Evolutionary conservation across 2,329 filamentous ascomycete species (phyloP).

Genomic region (Neofusicoccum cordaticola): DNA sequence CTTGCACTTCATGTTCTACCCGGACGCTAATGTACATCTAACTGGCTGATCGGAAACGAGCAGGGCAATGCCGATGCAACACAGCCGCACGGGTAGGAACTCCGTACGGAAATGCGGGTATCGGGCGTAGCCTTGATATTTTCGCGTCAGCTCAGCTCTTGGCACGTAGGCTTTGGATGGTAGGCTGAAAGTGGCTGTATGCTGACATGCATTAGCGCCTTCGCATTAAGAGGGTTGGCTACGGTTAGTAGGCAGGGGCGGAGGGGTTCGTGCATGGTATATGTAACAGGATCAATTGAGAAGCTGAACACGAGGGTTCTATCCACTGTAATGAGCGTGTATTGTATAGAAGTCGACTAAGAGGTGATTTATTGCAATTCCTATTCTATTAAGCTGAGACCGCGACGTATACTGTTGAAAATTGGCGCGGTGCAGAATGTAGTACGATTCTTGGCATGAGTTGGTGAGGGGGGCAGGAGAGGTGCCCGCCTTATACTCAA

Average conservation of each 20-base stretch:
- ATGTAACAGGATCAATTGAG: too few species aligned
- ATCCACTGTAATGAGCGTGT: too few species aligned
- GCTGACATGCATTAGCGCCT: neutral
- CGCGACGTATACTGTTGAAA: too few species aligned
- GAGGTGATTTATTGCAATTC: too few species aligned
- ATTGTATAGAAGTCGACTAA: too few species aligned
- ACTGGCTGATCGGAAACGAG: neutral
- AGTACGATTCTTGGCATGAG: too few species aligned
- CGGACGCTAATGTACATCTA: neutral
- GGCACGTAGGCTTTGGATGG: neutral
- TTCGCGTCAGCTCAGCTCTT: neutral
- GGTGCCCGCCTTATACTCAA: too few species aligned
- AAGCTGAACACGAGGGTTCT: too few species aligned
- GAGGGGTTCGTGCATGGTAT: too few species aligned
- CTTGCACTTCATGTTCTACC: neutral
- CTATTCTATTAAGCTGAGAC: too few species aligned
- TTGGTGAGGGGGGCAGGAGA: too few species aligned
- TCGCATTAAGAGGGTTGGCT: neutral
- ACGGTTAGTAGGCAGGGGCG: neutral
- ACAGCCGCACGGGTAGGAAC: neutral
- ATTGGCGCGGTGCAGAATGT: too few species aligned
- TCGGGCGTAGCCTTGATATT: neutral
- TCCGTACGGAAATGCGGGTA: neutral
- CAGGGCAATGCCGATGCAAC: neutral
- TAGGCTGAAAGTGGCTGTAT: neutral